phyloP scores from a whole-genome alignment of 2,329 filamentous ascomycete genomes.

The Clonostachys solani region DNA sequence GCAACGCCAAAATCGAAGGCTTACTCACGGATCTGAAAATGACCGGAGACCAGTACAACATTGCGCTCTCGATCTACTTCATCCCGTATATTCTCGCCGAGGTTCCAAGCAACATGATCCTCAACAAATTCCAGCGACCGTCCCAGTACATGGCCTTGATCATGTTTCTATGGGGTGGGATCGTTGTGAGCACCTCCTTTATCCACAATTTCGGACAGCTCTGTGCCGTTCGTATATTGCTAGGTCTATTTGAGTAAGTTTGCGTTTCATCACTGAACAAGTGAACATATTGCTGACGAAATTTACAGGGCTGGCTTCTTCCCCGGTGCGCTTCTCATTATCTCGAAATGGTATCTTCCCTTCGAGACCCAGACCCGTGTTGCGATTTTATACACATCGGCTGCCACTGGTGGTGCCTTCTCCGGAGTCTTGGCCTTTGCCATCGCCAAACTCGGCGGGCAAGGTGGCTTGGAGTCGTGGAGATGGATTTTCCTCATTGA shows the following conservation, averaged over 20 bases:
- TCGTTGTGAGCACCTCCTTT: constrained; percentile 47
- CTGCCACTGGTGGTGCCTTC: constrained; percentile 74
- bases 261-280: too few relatives aligned
- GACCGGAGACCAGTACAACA: constrained; percentile 51
- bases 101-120: constrained; percentile 57
- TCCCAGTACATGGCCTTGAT: constrained; percentile 62
- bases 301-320: constrained; percentile 49
- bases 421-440: constrained; percentile 68
- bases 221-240: constrained; percentile 45
- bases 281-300: neutral
- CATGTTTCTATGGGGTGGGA: constrained; percentile 44
- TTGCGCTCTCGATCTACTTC: constrained; percentile 30
- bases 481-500: constrained; percentile 67
- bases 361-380: constrained; percentile 48
- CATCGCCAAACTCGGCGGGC: constrained; percentile 65
- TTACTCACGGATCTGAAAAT: constrained; percentile 29
- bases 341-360: constrained; percentile 58
- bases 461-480: constrained; percentile 56
- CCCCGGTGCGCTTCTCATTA: constrained; percentile 56
- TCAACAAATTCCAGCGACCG: constrained; percentile 56
- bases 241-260: constrained; percentile 55
- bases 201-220: constrained; percentile 42
- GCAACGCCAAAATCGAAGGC: constrained; percentile 9
- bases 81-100: constrained; percentile 56
- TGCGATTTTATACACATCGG: constrained; percentile 79